phyloP scores from a whole-genome alignment of 495 filamentous ascomycete genomes.

The Neurospora africana region DNA sequence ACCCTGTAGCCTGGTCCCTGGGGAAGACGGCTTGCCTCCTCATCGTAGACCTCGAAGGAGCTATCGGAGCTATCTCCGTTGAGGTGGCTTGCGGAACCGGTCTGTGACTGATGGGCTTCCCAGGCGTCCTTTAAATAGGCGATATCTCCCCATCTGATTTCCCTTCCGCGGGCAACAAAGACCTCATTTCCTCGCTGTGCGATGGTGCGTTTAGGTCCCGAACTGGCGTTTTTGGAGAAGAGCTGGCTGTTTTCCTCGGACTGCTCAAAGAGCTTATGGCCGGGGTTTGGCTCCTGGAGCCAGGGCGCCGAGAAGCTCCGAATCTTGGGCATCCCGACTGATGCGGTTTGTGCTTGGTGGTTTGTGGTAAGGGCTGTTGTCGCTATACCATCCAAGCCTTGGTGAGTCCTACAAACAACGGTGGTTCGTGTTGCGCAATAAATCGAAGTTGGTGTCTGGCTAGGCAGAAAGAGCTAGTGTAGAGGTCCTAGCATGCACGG shows the following conservation, averaged over 20 bases:
- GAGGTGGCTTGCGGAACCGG: constrained; percentile 7
- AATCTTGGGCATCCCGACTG: constrained; percentile 59
- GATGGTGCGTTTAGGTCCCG: constrained; percentile 55
- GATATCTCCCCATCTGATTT: constrained; percentile 80
- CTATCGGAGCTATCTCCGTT: constrained; percentile 23
- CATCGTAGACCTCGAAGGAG: constrained; percentile 23
- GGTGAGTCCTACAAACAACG: neutral
- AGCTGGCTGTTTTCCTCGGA: constrained; percentile 18
- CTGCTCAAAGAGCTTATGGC: constrained; percentile 57
- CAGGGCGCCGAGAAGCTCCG: constrained; percentile 72
- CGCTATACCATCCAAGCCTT: neutral
- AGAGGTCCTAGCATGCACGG: neutral
- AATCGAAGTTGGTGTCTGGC: neutral
- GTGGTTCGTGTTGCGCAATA: neutral
- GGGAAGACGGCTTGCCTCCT: constrained; percentile 14
- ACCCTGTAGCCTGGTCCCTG: constrained; percentile 36
- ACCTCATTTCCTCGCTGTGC: constrained; percentile 68
- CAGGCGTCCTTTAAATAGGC: constrained; percentile 62
- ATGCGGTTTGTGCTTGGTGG: neutral
- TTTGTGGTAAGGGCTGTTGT: neutral
- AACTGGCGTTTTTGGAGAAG: constrained; percentile 29
- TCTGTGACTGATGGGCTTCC: constrained; percentile 27
- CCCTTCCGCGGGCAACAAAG: constrained; percentile 72
- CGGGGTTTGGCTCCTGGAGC: constrained; percentile 65
- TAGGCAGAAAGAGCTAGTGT: neutral